Conservation (phyloP, 257 asterid genomes). For the Solanum medicagineum region DNA sequence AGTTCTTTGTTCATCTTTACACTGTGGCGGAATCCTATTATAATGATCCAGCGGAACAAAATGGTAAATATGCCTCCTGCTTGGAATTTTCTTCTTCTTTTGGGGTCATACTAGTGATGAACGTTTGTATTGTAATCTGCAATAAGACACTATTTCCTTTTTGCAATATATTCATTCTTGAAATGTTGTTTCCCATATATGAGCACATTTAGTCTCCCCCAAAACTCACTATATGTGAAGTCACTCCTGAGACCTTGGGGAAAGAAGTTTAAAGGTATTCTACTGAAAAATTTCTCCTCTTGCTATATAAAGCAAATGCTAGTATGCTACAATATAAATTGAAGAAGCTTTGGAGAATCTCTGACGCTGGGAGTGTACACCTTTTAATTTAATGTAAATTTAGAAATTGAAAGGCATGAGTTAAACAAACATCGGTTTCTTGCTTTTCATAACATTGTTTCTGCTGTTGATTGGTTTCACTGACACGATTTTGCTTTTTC, state of each 20-base stretch:
- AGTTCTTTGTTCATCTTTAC: constrained; percentile 73
- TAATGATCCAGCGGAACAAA: constrained; percentile 67
- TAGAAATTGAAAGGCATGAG: neutral
- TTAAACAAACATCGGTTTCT: neutral
- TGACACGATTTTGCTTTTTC: constrained; percentile 3
- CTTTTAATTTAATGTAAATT: neutral
- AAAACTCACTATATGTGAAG: neutral
- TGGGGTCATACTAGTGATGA: neutral
- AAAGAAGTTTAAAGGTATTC: neutral
- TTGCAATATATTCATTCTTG: neutral
- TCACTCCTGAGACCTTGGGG: neutral
- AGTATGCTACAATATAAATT: neutral
- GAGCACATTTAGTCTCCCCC: neutral
- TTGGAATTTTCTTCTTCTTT: neutral
- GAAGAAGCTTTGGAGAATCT: neutral
- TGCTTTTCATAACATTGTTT: neutral
- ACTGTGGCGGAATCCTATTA: constrained; percentile 71
- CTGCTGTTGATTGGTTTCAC: neutral
- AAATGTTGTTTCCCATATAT: neutral
- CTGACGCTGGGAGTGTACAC: neutral
- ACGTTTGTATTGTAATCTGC: neutral
- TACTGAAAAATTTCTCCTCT: neutral
- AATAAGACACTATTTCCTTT: neutral
- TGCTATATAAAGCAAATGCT: neutral
- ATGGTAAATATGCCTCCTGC: constrained; percentile 27